Evolutionary conservation across 768 basidiomycete genomes (phyloP), one percentile per base, ranked within the genome.

Genomic region (Chalciporus pseudorubinellus): DNA sequence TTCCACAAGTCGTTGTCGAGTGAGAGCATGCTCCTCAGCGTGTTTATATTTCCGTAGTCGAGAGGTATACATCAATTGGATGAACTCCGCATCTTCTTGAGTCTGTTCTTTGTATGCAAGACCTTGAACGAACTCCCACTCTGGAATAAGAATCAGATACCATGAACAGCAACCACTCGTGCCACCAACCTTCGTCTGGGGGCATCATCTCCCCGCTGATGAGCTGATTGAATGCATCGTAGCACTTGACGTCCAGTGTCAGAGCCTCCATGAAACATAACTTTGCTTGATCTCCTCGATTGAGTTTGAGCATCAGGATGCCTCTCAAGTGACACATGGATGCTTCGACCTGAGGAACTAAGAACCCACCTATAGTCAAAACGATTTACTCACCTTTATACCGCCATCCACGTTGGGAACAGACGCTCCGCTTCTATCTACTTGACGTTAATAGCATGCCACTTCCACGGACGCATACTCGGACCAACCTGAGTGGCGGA

Each of bases 301-400:
- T 94, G 14, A 98, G 77, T 64, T 97, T 95, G 47, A 95, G 85
- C 84, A 98, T 95, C 18, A 99, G 77, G 20, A 97, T 72, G 12
- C 95, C 97, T 48, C 97, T 83, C 16, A 99, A 76, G 64, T 95
- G 87, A 63, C 95, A 98, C 84, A 98, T 95, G 3, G 95, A 97
- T 4, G 97, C 92, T 73, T 98, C 93, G 34, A 98, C 89, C 93
- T 95, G 58, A n/a, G 31, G 14, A 45, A 31, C 34, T 55, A 33
- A 55, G 53, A 42, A 40, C 9, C 31, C 1, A 18, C n/a, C 19
- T 39, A 43, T 36, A 34, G 12, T 28, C 31, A 56, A 21, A 53
- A 39, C 34, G 50, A 22, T 47, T 39, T 19, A 59, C 72, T 51
- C 51, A 93, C 94, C 74, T 99, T 99, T 68, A 98, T 92, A 4